Evolutionary conservation across 2,329 filamentous ascomycete genomes (phyloP).

Genomic region (Penicillium sp.): DNA sequence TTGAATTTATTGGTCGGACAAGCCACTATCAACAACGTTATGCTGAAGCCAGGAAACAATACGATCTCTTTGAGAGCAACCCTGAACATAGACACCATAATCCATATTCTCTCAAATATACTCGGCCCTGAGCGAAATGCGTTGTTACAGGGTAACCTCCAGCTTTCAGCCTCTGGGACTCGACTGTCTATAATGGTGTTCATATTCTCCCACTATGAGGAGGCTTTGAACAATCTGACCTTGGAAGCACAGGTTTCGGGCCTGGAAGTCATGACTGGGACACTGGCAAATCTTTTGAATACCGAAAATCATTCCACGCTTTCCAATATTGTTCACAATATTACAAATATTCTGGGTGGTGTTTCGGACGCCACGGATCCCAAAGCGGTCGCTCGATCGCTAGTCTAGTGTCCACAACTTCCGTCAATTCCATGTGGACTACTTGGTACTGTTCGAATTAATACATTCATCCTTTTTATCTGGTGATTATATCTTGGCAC

Average conservation of each 20-base stretch:
- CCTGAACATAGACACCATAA: constrained; percentile 7
- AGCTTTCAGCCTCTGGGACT: constrained; percentile 14
- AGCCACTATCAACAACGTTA: constrained; percentile 18
- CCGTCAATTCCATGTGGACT: no score
- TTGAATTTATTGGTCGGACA: constrained; percentile 16
- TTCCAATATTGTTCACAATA: neutral
- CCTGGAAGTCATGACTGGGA: constrained; percentile 15
- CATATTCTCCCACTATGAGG: constrained; percentile 21
- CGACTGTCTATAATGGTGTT: constrained; percentile 15
- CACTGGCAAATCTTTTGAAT: constrained; percentile 1
- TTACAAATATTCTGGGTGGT: constrained; percentile 1
- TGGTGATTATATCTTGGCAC: neutral
- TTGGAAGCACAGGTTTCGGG: constrained; percentile 16
- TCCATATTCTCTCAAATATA: constrained; percentile 14
- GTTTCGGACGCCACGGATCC: neutral
- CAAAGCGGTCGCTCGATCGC: neutral
- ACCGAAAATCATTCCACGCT: constrained; percentile 1
- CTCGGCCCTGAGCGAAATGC: constrained; percentile 9
- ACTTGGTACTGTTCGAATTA: no score
- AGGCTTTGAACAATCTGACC: constrained; percentile 14
- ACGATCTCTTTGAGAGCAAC: constrained; percentile 15
- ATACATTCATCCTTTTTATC: no score
- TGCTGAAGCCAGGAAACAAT: constrained; percentile 21
- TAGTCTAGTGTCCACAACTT: no score
- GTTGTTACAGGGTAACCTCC: constrained; percentile 6